These are phyloP conservation scores for Cercospora sojina DNA, from an alignment of 2,329 filamentous ascomycete species.

Conservation along the genomic window DNA sequence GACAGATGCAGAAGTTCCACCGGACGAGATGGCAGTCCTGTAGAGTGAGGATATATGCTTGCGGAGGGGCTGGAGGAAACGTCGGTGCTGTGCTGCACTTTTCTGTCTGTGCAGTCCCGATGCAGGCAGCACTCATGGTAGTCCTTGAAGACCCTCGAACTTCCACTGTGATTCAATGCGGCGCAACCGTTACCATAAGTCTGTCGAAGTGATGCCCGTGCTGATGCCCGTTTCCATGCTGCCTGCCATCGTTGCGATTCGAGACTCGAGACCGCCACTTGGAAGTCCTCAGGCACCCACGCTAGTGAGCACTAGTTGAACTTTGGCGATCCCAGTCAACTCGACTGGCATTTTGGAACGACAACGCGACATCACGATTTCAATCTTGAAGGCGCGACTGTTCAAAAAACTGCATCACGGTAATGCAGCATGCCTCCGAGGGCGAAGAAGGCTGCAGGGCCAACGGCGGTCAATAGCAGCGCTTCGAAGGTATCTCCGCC, in stretches of 20 bases:
- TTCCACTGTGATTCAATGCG: background rate
- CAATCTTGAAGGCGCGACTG: background rate
- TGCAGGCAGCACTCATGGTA: background rate
- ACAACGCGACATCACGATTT: background rate
- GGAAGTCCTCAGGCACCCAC: background rate
- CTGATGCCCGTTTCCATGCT: background rate
- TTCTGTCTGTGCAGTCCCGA: background rate
- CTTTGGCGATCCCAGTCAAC: background rate
- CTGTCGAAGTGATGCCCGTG: background rate
- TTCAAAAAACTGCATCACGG: background rate
- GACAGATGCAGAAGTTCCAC: background rate
- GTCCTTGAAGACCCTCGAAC: background rate
- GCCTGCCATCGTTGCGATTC: background rate
- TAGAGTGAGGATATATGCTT: background rate
- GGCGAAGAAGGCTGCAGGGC: slow-evolving; percentile 33
- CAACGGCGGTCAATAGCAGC: slow-evolving; percentile 33
- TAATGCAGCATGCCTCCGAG: slow-evolving; percentile 35
- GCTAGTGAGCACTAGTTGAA: slow-evolving; percentile 1
- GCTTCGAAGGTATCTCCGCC: slow-evolving; percentile 30
- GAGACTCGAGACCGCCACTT: background rate
- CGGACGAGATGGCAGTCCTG: background rate
- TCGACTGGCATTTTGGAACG: background rate
- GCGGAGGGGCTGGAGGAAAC: background rate
- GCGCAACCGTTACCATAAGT: background rate
- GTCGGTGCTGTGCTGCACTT: background rate